Base-by-base conservation (phyloP, 306 rosid genomes). In the Geum urbanum region DNA sequence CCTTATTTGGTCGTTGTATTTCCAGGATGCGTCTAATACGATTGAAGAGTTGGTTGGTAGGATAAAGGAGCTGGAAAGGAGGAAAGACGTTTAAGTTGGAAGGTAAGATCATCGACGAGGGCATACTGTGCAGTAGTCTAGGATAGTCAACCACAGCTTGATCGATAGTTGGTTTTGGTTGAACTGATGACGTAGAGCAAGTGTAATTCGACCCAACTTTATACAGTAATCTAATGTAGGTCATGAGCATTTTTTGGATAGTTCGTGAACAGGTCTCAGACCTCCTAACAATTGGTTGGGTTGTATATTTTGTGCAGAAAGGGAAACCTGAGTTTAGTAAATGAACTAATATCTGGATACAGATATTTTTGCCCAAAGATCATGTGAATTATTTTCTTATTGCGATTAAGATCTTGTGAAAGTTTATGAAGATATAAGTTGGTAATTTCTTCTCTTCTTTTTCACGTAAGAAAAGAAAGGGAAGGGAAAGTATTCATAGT, bases 11-110 rank as follows among this genome's bases (percentile, higher is more conserved):
- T 48, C 39, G 37, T 19, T 9, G 49, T 56, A 19, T 14, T 48
- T 78, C 71, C 58, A 94, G 99, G 97, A 87, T 2, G 96, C 99
- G 46, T 91, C 96, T 27, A 74, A 68, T 75, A 87, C 92, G 51
- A 87, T 94, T 61, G 76, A 87, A 51, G 96, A 86, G 72, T 79
- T 94, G 78, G 84, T 80, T 20, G 92, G 87, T 51, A 90, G 86
- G 77, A 71, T 90, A 41, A 72, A 72, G 69, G 32, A 63, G 41
- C 83, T 90, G 43, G 97, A 90, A 70, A 84, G 75, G 83, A 63
- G 7, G 27, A 66, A 32, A 67, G 74, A 22, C 51, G 4, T 18
- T 70, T 14, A 71, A 54, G 57, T 40, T 20, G 35, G 49, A 16
- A 57, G 66, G 49, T 70, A 70, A 45, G 4, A 0, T 35, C 45